A percentile compares a stretch with the other conserved stretches of the same genome.
phyloP scores from a whole-genome alignment of 257 asterid species.

The Apocynum venetum region DNA sequence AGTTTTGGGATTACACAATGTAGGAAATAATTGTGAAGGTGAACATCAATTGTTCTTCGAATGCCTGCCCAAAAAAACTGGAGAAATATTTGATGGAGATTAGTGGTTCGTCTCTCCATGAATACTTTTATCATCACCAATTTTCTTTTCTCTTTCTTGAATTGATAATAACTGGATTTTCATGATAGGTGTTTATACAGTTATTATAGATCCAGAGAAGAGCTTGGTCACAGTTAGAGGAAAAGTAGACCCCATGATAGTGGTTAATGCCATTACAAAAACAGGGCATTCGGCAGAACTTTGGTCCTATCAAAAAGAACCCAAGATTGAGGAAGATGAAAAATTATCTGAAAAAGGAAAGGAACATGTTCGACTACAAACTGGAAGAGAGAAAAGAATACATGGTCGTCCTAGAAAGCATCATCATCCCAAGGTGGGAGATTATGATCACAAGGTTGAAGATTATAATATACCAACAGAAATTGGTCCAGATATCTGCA shows the following conservation, averaged over 20 bases:
- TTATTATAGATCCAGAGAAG: conserved; percentile 24
- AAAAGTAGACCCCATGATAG: conserved; percentile 22
- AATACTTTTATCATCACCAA: too few species aligned
- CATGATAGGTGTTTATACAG: conserved; percentile 17
- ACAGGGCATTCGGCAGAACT: conserved; percentile 27
- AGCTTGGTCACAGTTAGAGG: conserved; percentile 27
- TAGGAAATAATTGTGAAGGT: conserved; percentile 28
- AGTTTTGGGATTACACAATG: neutral
- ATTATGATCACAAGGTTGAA: neutral
- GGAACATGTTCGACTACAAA: neutral
- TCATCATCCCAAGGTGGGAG: conserved; percentile 4
- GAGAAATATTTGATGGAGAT: conserved; percentile 23
- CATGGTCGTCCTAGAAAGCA: neutral
- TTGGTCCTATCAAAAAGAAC: conserved; percentile 15
- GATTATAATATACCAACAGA: conserved; percentile 16
- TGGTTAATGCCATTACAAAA: conserved; percentile 18
- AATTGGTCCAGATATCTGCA: conserved; percentile 10
- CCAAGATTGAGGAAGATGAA: neutral
- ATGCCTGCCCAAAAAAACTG: conserved; percentile 22
- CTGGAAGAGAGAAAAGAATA: neutral
- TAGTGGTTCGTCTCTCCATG: conserved; percentile 15
- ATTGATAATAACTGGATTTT: neutral
- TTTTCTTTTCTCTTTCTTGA: neutral
- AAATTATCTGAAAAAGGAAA: neutral
- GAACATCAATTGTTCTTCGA: conserved; percentile 22